These are phyloP conservation scores for Ustilago nuda DNA, from an alignment of 1,284 basidiomycete species.

Conservation along the genomic window DNA sequence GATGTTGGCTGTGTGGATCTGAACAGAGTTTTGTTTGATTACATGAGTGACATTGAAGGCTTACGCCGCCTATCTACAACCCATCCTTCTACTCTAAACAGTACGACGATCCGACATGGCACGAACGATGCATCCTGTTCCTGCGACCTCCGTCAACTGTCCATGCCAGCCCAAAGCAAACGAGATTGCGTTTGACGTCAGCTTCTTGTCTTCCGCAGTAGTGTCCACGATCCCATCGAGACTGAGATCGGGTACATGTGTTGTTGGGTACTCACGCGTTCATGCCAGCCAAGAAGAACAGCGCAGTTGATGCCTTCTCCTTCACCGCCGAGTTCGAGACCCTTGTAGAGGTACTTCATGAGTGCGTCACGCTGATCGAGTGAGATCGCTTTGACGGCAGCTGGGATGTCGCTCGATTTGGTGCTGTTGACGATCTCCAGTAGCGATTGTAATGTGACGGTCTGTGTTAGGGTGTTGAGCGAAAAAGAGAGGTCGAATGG, in stretches of 20 bases:
- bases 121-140: constrained; percentile 94
- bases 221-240: too few species aligned
- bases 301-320: constrained; percentile 72
- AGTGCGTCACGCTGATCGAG: constrained; percentile 87
- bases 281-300: constrained; percentile 92
- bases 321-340: constrained; percentile 75
- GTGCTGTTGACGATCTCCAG: constrained; percentile 94
- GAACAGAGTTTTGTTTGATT: background rate
- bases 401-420: constrained; percentile 86
- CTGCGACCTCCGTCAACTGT: constrained; percentile 92
- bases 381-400: constrained; percentile 79
- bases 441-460: constrained; percentile 81
- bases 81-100: constrained; percentile 17
- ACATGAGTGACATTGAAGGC: background rate
- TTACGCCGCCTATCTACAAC: background rate
- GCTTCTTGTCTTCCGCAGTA: background rate
- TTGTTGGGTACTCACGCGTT: constrained; percentile 79
- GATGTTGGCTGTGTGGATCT: background rate
- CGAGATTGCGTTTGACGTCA: background rate
- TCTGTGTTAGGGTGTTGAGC: constrained; percentile 19
- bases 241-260: too few species aligned
- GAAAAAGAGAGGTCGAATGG: background rate
- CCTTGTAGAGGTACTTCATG: constrained; percentile 99
- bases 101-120: constrained; percentile 85
- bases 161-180: background rate